A percentile compares a stretch with the other conserved stretches of the same genome.
Conservation (phyloP, 768 basidiomycete species). For the Lactarius indigo region DNA sequence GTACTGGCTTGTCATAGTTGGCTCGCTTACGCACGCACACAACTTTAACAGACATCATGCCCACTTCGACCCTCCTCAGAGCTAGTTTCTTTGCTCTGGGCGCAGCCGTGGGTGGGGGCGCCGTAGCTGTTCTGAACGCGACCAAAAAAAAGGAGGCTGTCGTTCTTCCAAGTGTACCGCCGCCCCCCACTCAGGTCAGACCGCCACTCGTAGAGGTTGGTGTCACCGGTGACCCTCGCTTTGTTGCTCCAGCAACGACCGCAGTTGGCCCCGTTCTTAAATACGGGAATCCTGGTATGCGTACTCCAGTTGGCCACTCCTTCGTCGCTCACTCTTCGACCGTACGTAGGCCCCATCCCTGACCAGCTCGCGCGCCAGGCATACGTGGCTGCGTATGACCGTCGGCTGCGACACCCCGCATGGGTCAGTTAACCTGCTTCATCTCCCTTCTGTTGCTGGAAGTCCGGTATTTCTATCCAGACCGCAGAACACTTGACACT, state of each 20-base stretch:
- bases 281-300: slow-evolving; percentile 78
- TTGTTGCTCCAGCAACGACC: slow-evolving; percentile 36
- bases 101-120: slow-evolving; percentile 74
- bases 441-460: neutral
- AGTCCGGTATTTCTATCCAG: slow-evolving; percentile 38
- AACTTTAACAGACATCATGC: slow-evolving; percentile 33
- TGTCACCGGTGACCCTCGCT: slow-evolving; percentile 40
- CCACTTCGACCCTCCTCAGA: slow-evolving; percentile 49
- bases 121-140: slow-evolving; percentile 48
- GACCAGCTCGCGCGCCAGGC: slow-evolving; percentile 78
- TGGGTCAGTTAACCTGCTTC: slow-evolving; percentile 58
- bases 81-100: slow-evolving; percentile 81
- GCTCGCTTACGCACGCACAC: neutral
- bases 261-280: slow-evolving; percentile 49
- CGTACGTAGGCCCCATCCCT: slow-evolving; percentile 68
- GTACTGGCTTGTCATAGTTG: slow-evolving; percentile 1
- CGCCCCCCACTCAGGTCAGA: neutral
- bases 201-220: slow-evolving; percentile 47
- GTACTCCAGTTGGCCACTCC: neutral
- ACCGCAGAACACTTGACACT: slow-evolving; percentile 94
- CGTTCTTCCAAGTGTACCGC: slow-evolving; percentile 18
- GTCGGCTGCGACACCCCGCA: slow-evolving; percentile 84
- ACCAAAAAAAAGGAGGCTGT: slow-evolving; percentile 30
- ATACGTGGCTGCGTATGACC: slow-evolving; percentile 88
- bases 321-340: slow-evolving; percentile 1